phyloP scores from a whole-genome alignment of 1,139 yeast species.

The Pichia sp. region DNA sequence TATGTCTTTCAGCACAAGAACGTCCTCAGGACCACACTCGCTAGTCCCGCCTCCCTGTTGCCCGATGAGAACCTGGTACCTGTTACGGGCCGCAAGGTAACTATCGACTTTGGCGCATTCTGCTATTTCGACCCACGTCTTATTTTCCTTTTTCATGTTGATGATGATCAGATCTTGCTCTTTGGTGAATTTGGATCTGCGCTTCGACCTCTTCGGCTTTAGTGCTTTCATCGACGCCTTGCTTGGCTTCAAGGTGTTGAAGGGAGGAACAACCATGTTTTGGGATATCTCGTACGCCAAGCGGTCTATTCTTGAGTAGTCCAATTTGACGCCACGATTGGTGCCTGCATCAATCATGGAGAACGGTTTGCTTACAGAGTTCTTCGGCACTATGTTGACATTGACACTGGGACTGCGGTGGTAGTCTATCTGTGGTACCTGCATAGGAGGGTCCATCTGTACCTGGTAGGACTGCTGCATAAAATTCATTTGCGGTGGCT shows the following conservation, averaged over 20 bases:
- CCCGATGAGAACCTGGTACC: slow-evolving; percentile 78
- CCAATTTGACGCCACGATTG: slow-evolving; percentile 21
- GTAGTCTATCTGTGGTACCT: background rate
- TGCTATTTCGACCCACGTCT: slow-evolving; percentile 73
- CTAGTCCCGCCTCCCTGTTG: slow-evolving; percentile 77
- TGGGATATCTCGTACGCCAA: slow-evolving; percentile 28
- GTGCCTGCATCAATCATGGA: slow-evolving; percentile 13
- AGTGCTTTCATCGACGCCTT: slow-evolving; percentile 21
- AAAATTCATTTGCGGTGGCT: background rate
- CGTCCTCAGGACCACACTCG: slow-evolving; percentile 60
- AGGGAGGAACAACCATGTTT: slow-evolving; percentile 37
- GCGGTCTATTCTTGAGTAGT: slow-evolving; percentile 22
- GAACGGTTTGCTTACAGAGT: background rate
- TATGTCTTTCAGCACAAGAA: slow-evolving; percentile 44
- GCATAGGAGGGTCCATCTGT: background rate
- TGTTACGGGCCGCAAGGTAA: slow-evolving; percentile 68
- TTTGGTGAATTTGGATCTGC: slow-evolving; percentile 62
- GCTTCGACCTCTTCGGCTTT: slow-evolving; percentile 46
- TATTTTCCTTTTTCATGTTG: slow-evolving; percentile 56
- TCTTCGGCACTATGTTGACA: background rate
- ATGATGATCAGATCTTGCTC: slow-evolving; percentile 68
- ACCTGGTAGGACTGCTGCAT: background rate
- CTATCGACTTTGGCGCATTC: slow-evolving; percentile 62
- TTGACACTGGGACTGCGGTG: background rate
- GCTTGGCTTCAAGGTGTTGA: slow-evolving; percentile 35